phyloP scores from a whole-genome alignment of 768 basidiomycete species.

The Boletus vermiculosoides region DNA sequence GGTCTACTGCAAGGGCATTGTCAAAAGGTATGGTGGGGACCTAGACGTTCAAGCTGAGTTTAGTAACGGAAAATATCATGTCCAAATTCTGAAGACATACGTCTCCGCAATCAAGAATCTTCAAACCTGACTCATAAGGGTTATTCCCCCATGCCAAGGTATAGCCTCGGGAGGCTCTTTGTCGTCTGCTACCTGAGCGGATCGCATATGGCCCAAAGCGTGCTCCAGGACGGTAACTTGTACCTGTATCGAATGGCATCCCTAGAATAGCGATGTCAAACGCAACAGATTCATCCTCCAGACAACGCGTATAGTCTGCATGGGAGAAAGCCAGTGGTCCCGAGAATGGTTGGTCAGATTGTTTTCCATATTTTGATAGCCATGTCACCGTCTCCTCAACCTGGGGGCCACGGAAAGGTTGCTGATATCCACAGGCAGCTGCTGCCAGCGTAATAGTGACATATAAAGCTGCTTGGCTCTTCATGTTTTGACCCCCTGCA shows the following conservation, averaged over 20 bases:
- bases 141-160: constrained; percentile 70
- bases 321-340: constrained; percentile 86
- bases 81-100: constrained; percentile 34
- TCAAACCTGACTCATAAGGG: constrained; percentile 57
- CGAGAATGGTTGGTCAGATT: constrained; percentile 72
- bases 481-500: constrained; percentile 14
- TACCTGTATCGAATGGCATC: constrained; percentile 75
- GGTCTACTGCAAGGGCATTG: constrained; percentile 78
- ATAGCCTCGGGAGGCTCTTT: constrained; percentile 58
- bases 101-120: constrained; percentile 82
- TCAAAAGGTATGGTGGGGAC: constrained; percentile 80
- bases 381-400: constrained; percentile 42
- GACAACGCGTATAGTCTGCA: constrained; percentile 52
- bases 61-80: neutral
- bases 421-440: constrained; percentile 10
- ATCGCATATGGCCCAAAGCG: constrained; percentile 88
- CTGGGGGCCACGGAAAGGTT: constrained; percentile 9
- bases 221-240: constrained; percentile 59
- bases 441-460: neutral
- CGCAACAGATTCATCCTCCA: constrained; percentile 20
- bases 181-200: constrained; percentile 72
- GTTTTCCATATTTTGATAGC: constrained; percentile 71
- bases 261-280: constrained; percentile 73
- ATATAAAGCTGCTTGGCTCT: neutral
- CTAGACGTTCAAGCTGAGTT: constrained; percentile 32